Evolutionary conservation across 1,139 yeast species (phyloP), one percentile per base, ranked within the genome.

Genomic region (Blastobotrys ciferrii): DNA sequence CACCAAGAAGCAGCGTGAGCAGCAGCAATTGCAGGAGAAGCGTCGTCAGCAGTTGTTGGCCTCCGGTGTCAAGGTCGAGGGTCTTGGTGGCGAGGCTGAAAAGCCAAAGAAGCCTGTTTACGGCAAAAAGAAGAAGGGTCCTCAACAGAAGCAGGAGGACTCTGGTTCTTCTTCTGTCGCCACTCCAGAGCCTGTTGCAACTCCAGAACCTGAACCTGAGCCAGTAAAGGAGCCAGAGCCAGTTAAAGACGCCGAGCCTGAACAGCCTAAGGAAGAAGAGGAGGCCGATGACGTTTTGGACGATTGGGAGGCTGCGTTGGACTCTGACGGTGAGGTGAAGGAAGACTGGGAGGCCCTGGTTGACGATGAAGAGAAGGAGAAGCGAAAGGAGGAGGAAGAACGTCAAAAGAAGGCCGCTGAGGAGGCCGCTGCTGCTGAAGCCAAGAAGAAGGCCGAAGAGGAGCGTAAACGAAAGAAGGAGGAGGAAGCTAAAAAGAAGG

Each of bases 1-100:
- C 65, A 87, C 97, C 52, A 92, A 87, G 74, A 92, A 91, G 67
- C 98, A 92, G 74, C 88, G 87, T 70, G 97, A 91, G 69, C 96
- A 89, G 66, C 86, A 87, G 74, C 87, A 83, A 51, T 70, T 84
- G 43, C 81, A 84, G 63, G 98, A 92, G 65, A 85, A 87, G 66
- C 87, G 98, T 73, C 87, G 95, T 68, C 84, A 87, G 58, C 92
- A 85, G 60, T 76, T 92, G 58, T 76, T 92, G 57, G 84, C 84
- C 51, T 74, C 88, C 28, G 87, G 91, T 56, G 78, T 88, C 47
- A 71, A 73, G 45, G 88, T 91, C 58, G 86, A 88, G 37, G 98
- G 92, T 52, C 77, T 89, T 56, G 59, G 59, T 18, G 63, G 66
- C 3, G 73, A 59, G 17, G 68, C 63, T 9, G 66, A 71, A 33